Percentiles rank a stretch among this genome's conserved stretches.
These are phyloP conservation scores for Coriolopsis trogii DNA, from an alignment of 1,284 basidiomycete species.

Conservation along the genomic window DNA sequence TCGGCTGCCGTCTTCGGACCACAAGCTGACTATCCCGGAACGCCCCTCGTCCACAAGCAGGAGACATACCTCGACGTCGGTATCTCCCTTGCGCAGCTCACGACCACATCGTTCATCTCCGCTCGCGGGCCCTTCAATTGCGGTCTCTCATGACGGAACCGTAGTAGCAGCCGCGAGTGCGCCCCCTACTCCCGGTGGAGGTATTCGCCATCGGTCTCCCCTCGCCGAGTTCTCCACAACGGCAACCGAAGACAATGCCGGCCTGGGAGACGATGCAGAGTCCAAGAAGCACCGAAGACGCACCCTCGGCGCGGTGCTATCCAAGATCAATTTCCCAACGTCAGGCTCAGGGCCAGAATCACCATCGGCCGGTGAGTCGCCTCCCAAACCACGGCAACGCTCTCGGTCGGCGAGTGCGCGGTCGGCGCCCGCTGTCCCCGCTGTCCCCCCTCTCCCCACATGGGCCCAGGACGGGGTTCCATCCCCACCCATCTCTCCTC, in stretches of 20 bases:
- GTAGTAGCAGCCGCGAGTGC: conserved; percentile 11
- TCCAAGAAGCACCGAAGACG: conserved; percentile 14
- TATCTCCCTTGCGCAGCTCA: conserved; percentile 18
- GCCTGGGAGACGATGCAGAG: neutral
- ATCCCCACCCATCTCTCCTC: neutral
- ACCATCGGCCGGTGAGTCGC: neutral
- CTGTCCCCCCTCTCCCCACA: conserved; percentile 15
- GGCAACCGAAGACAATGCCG: neutral
- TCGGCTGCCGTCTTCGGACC: conserved; percentile 12
- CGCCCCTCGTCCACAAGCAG: conserved; percentile 13
- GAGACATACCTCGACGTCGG: conserved; percentile 21
- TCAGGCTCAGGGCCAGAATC: neutral
- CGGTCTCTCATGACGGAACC: conserved; percentile 23
- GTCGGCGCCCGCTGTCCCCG: conserved; percentile 14
- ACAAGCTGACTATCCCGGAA: conserved; percentile 14
- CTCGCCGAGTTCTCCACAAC: conserved; percentile 14
- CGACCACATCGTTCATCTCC: conserved; percentile 33
- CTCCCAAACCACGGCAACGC: conserved; percentile 5
- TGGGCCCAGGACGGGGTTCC: conserved; percentile 12
- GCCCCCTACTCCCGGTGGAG: conserved; percentile 12
- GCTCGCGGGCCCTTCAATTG: conserved; percentile 33
- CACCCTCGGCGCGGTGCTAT: conserved; percentile 13
- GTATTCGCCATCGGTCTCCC: conserved; percentile 9
- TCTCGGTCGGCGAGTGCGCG: conserved; percentile 11
- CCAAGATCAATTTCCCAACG: conserved; percentile 17